phyloP scores from a whole-genome alignment of 768 basidiomycete genomes.

The Stropharia rugosoannulata region DNA sequence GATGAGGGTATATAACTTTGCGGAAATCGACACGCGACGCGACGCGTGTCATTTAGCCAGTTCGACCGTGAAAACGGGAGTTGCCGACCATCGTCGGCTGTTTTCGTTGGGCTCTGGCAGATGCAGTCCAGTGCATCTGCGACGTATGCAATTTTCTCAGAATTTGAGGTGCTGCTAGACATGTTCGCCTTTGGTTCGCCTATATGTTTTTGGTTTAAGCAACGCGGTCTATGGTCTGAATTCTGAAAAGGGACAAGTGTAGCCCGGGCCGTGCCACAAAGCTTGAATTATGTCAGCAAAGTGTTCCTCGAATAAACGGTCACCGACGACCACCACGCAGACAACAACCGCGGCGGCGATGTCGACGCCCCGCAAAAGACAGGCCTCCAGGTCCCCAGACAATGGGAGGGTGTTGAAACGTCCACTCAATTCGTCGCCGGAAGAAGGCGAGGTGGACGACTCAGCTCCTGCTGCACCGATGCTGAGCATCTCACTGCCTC shows the following conservation, averaged over 20 bases:
- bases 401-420: constrained; percentile 55
- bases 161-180: background rate
- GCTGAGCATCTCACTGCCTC: constrained; percentile 29
- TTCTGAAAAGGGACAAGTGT: too few relatives aligned
- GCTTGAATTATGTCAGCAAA: constrained; percentile 18
- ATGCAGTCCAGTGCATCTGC: too few relatives aligned
- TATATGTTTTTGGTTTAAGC: too few relatives aligned
- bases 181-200: too few relatives aligned
- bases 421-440: constrained; percentile 63
- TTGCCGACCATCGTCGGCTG: background rate
- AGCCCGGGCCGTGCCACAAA: background rate
- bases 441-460: constrained; percentile 84
- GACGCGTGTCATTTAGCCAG: background rate
- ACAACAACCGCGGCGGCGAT: constrained; percentile 2
- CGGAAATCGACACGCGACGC: background rate
- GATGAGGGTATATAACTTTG: too few relatives aligned
- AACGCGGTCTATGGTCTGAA: too few relatives aligned
- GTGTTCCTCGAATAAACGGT: constrained; percentile 13
- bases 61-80: background rate
- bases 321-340: constrained; percentile 5
- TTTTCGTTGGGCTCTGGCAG: background rate
- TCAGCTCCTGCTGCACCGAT: constrained; percentile 22
- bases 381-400: constrained; percentile 52
- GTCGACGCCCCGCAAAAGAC: constrained; percentile 47
- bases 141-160: background rate